Evolutionary conservation across 2,329 filamentous ascomycete genomes (phyloP).

Genomic region (Phialophora macrospora): DNA sequence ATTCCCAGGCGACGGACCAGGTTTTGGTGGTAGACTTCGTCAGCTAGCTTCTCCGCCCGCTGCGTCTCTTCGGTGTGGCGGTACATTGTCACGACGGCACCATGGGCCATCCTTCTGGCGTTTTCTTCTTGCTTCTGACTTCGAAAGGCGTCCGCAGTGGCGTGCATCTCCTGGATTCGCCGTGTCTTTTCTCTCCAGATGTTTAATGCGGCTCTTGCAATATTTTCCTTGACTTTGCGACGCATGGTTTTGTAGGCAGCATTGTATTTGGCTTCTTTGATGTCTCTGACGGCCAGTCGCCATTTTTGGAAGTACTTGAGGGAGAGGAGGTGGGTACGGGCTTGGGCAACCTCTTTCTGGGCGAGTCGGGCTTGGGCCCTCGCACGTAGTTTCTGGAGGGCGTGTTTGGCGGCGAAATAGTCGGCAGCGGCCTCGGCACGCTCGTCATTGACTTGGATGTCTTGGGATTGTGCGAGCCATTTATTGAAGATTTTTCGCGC

Average conservation of each 20-base stretch:
- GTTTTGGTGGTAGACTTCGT: slow-evolving; percentile 21
- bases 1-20: slow-evolving; percentile 24
- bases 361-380: slow-evolving; percentile 16
- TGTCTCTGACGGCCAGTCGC: slow-evolving; percentile 17
- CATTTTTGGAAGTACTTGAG: slow-evolving; percentile 28
- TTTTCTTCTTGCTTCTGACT: slow-evolving; percentile 24
- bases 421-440: slow-evolving; percentile 31
- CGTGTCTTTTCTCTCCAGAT: slow-evolving; percentile 27
- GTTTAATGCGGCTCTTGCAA: slow-evolving; percentile 28
- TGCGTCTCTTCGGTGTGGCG: slow-evolving; percentile 25
- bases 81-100: slow-evolving; percentile 31
- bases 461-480: slow-evolving; percentile 24
- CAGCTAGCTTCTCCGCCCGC: slow-evolving; percentile 17
- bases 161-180: slow-evolving; percentile 23
- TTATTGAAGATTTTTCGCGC: slow-evolving; percentile 19
- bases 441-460: slow-evolving; percentile 21
- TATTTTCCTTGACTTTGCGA: slow-evolving; percentile 31
- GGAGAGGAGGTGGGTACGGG: slow-evolving; percentile 23
- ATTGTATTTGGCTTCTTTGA: slow-evolving; percentile 29
- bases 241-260: slow-evolving; percentile 33
- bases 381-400: slow-evolving; percentile 23
- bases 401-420: slow-evolving; percentile 32
- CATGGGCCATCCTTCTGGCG: slow-evolving; percentile 24
- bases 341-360: slow-evolving; percentile 18
- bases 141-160: slow-evolving; percentile 27